Base-by-base conservation (phyloP, 2,329 filamentous ascomycete genomes). In the Colletotrichum sp. region DNA sequence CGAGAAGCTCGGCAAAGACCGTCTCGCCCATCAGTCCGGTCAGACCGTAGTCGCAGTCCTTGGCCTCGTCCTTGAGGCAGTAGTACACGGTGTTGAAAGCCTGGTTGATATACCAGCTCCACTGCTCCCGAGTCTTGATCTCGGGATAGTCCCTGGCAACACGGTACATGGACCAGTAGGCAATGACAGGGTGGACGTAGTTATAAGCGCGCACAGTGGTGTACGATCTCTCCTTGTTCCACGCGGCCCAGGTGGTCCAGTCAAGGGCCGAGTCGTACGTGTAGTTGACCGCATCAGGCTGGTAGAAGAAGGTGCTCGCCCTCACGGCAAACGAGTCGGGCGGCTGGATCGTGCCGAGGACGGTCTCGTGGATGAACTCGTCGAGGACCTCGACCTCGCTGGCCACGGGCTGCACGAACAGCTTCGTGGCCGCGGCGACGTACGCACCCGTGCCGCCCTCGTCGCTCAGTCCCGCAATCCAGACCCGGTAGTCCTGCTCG, bases 21-120 rank as follows among this genome's bases (percentile, higher is more conserved):
- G 88, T 90, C 80, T 92, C 90, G 1, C 90, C 90, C 90, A 92
- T 91, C 1, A 91, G 77, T 0, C 90, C 90, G 9, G 86, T 81
- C 1, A 85, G 78, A 6, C 81, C 82, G 67, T 90, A 90, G 62
- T 73, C 59, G 38, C 71, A 73, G 2, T 66, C 67, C 0, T 80
- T 81, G 1, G 86, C 82, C 11, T 87, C 84, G 0, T 78, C 77
- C 16, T 84, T 79, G 47, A 82, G 83, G 21, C 78, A 79, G 3
- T 84, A 79, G 24, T 85, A 79, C 1, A 89, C 82, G 0, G 90
- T 91, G 55, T 84, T 83, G 69, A 88, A 89, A 2, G 90, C 88
- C 66, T 90, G 87, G 27, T 81, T 79, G 1, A 92, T 79, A 77
- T 91, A 92, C 89, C 90, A 91, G 1, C 82, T 81, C 86, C 87